These are phyloP conservation scores for Backusella psychrophila DNA, from an alignment of 192 early-diverging fungal species.

Conservation along the genomic window DNA sequence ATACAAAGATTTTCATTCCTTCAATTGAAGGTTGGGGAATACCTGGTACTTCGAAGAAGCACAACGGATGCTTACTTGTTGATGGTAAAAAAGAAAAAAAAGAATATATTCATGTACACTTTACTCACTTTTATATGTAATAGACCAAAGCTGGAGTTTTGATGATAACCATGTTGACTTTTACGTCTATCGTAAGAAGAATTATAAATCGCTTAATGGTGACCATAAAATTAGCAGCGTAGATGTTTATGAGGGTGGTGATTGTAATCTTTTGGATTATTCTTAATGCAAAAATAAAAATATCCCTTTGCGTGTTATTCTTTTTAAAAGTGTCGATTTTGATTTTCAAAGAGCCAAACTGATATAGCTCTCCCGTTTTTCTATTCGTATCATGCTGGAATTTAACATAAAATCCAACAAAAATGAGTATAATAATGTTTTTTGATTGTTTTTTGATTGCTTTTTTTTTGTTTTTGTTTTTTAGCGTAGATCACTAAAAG, in stretches of 20 bases:
- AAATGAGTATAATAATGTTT: too few relatives aligned
- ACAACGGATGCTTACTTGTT: conserved; percentile 38
- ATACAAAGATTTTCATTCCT: conserved; percentile 36
- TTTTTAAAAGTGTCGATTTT: too few relatives aligned
- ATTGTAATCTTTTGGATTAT: conserved; percentile 32
- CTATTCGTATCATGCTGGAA: too few relatives aligned
- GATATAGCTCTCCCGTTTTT: too few relatives aligned
- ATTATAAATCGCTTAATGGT: conserved; percentile 29
- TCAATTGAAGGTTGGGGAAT: conserved; percentile 30
- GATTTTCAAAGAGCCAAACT: too few relatives aligned
- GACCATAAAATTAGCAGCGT: conserved; percentile 28
- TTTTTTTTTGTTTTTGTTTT: too few relatives aligned
- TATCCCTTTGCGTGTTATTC: conserved; percentile 15
- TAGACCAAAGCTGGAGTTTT: conserved; percentile 38
- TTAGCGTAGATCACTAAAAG: too few relatives aligned
- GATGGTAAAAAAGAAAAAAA: conserved; percentile 15
- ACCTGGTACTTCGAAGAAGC: conserved; percentile 23
- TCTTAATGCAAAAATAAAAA: conserved; percentile 44
- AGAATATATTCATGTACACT: not conserved
- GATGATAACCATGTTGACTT: conserved; percentile 33
- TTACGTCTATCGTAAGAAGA: conserved; percentile 17
- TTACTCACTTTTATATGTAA: not conserved
- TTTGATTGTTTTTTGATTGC: too few relatives aligned
- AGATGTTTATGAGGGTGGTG: conserved; percentile 38
- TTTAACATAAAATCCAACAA: too few relatives aligned